Conservation (phyloP, 129 eudicot genomes). For the Tagetes patula region DNA sequence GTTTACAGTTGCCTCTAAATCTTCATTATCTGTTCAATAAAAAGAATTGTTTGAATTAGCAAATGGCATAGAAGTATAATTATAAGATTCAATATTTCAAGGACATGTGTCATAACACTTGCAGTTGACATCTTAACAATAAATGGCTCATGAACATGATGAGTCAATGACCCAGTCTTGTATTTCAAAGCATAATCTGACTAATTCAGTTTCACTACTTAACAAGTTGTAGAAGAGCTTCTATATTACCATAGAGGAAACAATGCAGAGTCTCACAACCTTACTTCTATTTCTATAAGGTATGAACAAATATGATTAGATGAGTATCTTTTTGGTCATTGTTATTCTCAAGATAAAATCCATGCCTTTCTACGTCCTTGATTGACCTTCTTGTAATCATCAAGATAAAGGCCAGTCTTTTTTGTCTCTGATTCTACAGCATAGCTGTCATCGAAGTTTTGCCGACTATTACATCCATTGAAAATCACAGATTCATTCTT, state of each 20-base stretch:
- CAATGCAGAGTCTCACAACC: not conserved
- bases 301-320: not conserved
- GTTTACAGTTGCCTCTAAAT: conserved; percentile 32
- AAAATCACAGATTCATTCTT: not conserved
- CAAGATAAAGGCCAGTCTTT: conserved; percentile 12
- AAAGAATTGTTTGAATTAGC: conserved; percentile 15
- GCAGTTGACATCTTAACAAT: conserved; percentile 13
- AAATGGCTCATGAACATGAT: conserved; percentile 14
- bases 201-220: conserved; percentile 2
- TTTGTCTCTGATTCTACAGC: conserved; percentile 10
- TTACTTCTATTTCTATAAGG: not conserved
- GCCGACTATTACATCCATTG: not conserved
- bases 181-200: not conserved
- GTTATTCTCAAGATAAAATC: not conserved
- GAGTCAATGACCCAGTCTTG: conserved; percentile 5
- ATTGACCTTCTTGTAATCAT: not conserved
- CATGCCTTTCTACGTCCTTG: not conserved
- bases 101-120: conserved; percentile 11
- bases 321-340: not conserved
- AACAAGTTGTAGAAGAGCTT: not conserved
- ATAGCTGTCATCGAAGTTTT: conserved; percentile 7
- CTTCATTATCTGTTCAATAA: conserved; percentile 34
- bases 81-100: not conserved
- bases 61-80: conserved; percentile 12
- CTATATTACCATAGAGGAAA: not conserved